phyloP scores from a whole-genome alignment of 306 rosid species.

The Luffa aegyptiaca region DNA sequence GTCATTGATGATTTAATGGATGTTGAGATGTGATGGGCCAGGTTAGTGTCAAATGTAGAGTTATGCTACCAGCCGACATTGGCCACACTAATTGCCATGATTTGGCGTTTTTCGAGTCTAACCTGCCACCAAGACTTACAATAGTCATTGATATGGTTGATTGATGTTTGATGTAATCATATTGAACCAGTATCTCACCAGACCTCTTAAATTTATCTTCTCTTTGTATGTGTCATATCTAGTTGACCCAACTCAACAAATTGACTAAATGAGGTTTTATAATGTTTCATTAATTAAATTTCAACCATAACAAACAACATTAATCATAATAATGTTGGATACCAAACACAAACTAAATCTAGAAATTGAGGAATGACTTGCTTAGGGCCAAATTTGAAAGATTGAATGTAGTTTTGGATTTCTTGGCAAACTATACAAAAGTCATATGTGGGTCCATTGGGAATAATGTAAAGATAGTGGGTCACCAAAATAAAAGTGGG shows the following conservation, averaged over 20 bases:
- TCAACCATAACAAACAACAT: neutral
- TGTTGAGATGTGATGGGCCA: too few species aligned
- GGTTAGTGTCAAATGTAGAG: too few species aligned
- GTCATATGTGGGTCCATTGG: neutral
- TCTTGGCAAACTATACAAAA: neutral
- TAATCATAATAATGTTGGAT: neutral
- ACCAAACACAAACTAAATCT: neutral
- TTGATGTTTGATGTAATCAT: too few species aligned
- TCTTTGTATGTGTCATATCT: neutral
- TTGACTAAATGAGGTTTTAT: neutral
- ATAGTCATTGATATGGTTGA: too few species aligned
- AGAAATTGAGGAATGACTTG: neutral
- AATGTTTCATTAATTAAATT: neutral
- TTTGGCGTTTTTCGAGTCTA: too few species aligned
- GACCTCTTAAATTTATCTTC: neutral
- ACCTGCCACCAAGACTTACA: too few species aligned
- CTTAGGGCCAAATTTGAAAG: neutral
- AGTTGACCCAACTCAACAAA: neutral
- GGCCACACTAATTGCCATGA: too few species aligned
- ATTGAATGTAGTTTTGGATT: neutral
- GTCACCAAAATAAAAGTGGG: conserved; percentile 1
- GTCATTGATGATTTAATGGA: too few species aligned
- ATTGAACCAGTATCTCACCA: too few species aligned
- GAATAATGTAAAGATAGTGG: neutral
- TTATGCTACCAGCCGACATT: too few species aligned